Evolutionary conservation across 2,329 filamentous ascomycete genomes (phyloP).

Genomic region (Zasmidium cellare): DNA sequence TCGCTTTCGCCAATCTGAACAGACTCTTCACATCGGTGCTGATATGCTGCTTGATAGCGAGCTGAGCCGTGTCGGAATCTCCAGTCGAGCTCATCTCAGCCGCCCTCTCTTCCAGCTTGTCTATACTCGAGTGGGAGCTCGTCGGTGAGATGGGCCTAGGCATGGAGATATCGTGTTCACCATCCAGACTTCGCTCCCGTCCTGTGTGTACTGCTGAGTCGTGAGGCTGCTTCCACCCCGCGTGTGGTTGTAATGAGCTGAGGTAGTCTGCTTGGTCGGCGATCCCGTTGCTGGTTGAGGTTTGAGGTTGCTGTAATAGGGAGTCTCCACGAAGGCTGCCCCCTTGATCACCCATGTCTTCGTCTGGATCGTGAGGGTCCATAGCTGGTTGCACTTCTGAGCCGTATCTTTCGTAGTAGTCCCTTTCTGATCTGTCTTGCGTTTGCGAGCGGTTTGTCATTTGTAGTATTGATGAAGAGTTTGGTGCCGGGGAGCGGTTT

Average conservation of each 20-base stretch:
- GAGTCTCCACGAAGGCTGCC: slow-evolving; percentile 58
- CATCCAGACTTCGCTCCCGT: slow-evolving; percentile 13
- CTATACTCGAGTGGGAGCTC: slow-evolving; percentile 50
- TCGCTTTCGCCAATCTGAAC: slow-evolving; percentile 67
- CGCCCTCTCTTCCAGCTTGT: slow-evolving; percentile 53
- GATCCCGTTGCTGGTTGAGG: slow-evolving; percentile 3
- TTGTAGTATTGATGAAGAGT: slow-evolving; percentile 11
- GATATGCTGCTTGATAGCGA: slow-evolving; percentile 77
- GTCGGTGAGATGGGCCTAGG: slow-evolving; percentile 53
- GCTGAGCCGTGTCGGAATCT: slow-evolving; percentile 60
- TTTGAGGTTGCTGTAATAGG: slow-evolving; percentile 30
- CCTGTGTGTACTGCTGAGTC: slow-evolving; percentile 19
- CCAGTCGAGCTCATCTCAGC: slow-evolving; percentile 28
- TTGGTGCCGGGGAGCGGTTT: slow-evolving; percentile 65
- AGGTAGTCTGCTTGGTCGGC: slow-evolving; percentile 18
- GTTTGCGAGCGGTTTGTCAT: slow-evolving; percentile 27
- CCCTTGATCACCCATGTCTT: slow-evolving; percentile 53
- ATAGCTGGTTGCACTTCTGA: slow-evolving; percentile 74
- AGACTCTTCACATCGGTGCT: slow-evolving; percentile 75
- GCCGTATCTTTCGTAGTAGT: slow-evolving; percentile 76
- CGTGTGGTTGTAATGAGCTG: slow-evolving; percentile 20
- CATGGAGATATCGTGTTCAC: slow-evolving; percentile 30
- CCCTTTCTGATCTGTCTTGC: slow-evolving; percentile 55
- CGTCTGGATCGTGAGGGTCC: slow-evolving; percentile 79
- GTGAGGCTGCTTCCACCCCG: slow-evolving; percentile 18